Base-by-base conservation (phyloP, 805 yeast species). In the Candida maltosa region DNA sequence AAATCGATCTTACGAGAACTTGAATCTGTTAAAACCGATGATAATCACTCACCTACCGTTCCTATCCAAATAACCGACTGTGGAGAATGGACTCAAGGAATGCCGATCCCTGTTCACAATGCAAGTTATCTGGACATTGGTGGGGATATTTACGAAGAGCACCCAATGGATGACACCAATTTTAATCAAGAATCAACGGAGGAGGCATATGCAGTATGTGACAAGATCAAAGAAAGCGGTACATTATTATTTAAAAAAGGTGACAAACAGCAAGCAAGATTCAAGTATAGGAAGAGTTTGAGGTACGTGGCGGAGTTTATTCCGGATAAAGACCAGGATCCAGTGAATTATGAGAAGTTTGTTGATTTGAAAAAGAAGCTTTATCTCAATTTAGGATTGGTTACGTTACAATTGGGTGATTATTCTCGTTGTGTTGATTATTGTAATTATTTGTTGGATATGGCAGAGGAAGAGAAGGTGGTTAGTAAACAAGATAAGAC, bases 101-200 rank as follows among this genome's bases (percentile, higher is more conserved):
- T 74, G 63, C 68, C 54, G 0, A 53, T 79, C 2, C 91, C 91
- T 0, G 66, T 80, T 2, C 74, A 49, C 46, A 78, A 79, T 46
- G 85, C 88, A 0, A 73, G 83, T 31, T 76, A 76, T 46, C 75
- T 74, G 40, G 49, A 60, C 0, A 63, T 78, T 6, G 87, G 83
- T 1, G 87, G 86, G 6, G 94, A 85, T 47, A 53, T 75, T 0
- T 85, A 70, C 47, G 93, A 84, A 56, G 93, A 84, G 54, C 76
- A 69, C 46, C 94, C 93, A 0, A 88, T 79, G 40, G 94, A 85
- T 54, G 87, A 83, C 46, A 46, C 31, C 15, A 56, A 69, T 38
- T 75, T 81, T 32, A 79, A 75, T 38, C 73, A 73, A 29, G 80
- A 83, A 14, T 75, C 80, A 34, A 65, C 78, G 6, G 69, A 63